Conservation (phyloP, 1,284 basidiomycete species). For the Melanopsichium pennsylvanicum region DNA sequence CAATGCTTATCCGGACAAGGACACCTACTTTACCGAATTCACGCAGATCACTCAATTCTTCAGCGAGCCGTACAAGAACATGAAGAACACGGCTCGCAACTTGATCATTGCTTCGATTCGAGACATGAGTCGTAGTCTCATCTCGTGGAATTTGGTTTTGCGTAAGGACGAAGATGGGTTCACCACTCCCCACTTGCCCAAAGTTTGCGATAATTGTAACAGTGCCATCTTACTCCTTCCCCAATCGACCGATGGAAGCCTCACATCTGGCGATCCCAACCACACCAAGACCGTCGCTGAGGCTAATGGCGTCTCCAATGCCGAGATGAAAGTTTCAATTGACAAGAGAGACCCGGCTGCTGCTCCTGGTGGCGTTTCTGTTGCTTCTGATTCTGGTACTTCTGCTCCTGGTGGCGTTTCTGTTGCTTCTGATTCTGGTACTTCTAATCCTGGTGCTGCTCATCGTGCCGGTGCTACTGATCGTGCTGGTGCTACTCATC, state of each 20-base stretch:
- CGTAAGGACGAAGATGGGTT: constrained; percentile 48
- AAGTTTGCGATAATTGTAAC: constrained; percentile 47
- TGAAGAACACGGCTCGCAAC: constrained; percentile 36
- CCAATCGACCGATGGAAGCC: constrained; percentile 14
- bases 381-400: no score
- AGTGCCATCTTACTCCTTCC: constrained; percentile 46
- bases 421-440: no score
- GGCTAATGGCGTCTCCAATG: constrained; percentile 3
- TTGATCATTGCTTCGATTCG: constrained; percentile 46
- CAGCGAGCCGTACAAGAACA: constrained; percentile 54
- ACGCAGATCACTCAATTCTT: constrained; percentile 48
- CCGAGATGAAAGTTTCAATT: background rate
- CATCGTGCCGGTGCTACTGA: no score
- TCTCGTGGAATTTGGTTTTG: constrained; percentile 53
- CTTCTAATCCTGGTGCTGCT: no score
- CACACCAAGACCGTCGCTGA: constrained; percentile 15
- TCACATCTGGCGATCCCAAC: constrained; percentile 7
- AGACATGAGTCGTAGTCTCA: constrained; percentile 18
- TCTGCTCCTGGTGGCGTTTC: no score
- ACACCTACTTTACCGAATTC: constrained; percentile 45
- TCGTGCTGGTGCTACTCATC: no score
- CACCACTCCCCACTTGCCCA: constrained; percentile 44
- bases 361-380: no score
- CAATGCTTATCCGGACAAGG: constrained; percentile 39
- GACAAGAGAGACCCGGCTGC: no score